phyloP scores from a whole-genome alignment of 176 grass and related monocot genomes.

The Eragrostis curvula region DNA sequence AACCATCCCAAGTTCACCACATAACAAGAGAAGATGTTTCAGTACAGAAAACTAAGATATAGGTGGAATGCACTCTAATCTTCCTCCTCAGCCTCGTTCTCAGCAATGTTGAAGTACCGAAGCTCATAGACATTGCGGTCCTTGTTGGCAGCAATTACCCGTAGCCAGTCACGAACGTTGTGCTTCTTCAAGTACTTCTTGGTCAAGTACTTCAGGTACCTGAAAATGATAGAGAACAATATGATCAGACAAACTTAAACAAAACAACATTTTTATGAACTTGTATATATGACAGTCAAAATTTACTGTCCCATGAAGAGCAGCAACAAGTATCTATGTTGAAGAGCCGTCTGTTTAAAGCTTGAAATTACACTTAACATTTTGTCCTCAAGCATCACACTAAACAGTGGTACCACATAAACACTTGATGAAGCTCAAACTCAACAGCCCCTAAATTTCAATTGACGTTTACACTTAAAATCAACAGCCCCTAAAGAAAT shows the following conservation, averaged over 20 bases:
- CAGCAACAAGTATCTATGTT: too few species aligned
- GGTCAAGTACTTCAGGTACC: slow-evolving; percentile 5
- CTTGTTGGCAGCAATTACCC: background rate
- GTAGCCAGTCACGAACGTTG: slow-evolving; percentile 3
- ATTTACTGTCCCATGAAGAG: background rate
- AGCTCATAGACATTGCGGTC: slow-evolving; percentile 7
- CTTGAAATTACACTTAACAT: background rate
- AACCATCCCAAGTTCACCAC: background rate
- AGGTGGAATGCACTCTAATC: background rate
- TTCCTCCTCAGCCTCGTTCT: background rate
- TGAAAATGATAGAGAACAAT: background rate
- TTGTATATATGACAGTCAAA: background rate
- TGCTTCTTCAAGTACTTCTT: slow-evolving; percentile 11
- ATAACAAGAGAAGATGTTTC: background rate
- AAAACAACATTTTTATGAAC: background rate
- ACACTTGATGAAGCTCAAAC: background rate
- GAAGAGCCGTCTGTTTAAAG: background rate
- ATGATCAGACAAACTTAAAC: background rate
- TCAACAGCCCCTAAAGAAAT: background rate
- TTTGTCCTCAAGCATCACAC: too few species aligned
- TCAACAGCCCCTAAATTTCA: background rate
- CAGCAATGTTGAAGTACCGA: background rate
- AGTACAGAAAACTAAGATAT: background rate
- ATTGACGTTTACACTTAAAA: background rate
- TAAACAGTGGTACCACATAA: too few species aligned